Base-by-base conservation (phyloP, 2,329 filamentous ascomycete genomes). In the Gaeumannomyces tritici region DNA sequence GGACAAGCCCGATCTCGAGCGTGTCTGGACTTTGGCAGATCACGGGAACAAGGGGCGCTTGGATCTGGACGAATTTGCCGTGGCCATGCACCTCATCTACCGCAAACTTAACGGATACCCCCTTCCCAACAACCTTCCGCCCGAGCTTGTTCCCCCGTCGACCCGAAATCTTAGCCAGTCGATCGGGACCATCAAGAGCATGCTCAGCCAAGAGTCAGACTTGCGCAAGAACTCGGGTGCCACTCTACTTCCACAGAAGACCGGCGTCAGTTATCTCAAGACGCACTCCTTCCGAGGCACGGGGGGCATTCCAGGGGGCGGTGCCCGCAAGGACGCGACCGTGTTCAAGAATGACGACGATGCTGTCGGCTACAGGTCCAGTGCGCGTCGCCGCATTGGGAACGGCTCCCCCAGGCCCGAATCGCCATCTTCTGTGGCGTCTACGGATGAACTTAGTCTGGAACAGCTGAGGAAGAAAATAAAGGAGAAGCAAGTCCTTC, bases 21-120 rank as follows among this genome's bases (percentile, higher is more conserved):
- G 89, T 35, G 88, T 98, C 60, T 99, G 95, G 95, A 98, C 95
- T 12, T 79, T 99, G 63, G 89, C 93, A 3, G 95, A 99, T 72
- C 89, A 93, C 35, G 89, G 93, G 66, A 97, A 99, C 75, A 95
- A 95, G 73, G 95, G 95, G 24, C 89, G 93, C 62, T 83, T 99
- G 33, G 93, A 99, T 70, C 85, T 98, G 70, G 95, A 99, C 72
- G 95, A 99, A 72, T 99, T 99, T 72, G 93, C 95, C 11, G 93
- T 99, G 61, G 92, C 93, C 12, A 99, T 99, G 95, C 95, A 99
- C 82, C 79, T 99, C 76, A 99, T 99, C 70, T 99, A 99, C 77
- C 85, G 95, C 69, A 96, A 96, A 73, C 83, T 99, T 61, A 98
- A 99, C 70, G 93, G 93, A 47, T 98, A 98, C 71, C 93, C 93